Evolutionary conservation across 148 eudicot species (phyloP).

Genomic region (Vaccinium macrocarpon): DNA sequence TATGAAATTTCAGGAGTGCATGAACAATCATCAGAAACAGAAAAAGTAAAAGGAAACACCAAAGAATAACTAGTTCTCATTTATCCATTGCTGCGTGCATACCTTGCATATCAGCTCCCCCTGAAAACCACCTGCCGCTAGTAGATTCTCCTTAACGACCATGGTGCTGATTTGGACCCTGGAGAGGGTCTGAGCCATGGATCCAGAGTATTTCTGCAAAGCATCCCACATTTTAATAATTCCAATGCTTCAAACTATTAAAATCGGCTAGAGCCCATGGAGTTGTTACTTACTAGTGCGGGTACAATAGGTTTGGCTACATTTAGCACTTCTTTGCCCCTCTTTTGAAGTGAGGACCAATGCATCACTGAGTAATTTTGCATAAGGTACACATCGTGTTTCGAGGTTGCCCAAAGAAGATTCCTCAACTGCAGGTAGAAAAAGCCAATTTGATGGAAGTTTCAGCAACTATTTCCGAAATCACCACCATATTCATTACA

Average conservation of each 20-base stretch:
- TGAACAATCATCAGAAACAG: not conserved
- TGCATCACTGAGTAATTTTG: slow-evolving; percentile 81
- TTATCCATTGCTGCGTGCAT: not conserved
- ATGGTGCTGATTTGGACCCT: slow-evolving; percentile 75
- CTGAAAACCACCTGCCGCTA: slow-evolving; percentile 81
- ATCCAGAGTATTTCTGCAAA: slow-evolving; percentile 50
- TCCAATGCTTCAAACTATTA: not conserved
- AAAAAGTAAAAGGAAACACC: not conserved
- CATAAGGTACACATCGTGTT: slow-evolving; percentile 77
- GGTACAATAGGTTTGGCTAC: slow-evolving; percentile 65
- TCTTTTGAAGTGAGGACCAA: slow-evolving; percentile 67
- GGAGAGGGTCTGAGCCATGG: slow-evolving; percentile 51
- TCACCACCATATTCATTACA: not conserved
- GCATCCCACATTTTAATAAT: not conserved
- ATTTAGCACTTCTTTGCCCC: slow-evolving; percentile 65
- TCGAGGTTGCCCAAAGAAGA: slow-evolving; percentile 79
- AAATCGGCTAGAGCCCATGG: not conserved
- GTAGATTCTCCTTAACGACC: slow-evolving; percentile 65
- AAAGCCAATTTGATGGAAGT: not conserved
- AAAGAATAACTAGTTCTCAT: not conserved
- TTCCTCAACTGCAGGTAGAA: slow-evolving; percentile 55
- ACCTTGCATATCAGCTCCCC: slow-evolving; percentile 92
- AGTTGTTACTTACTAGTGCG: slow-evolving; percentile 35
- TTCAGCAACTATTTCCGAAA: slow-evolving; percentile 3
- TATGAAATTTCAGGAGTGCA: not conserved